phyloP scores from a whole-genome alignment of 2,329 filamentous ascomycete species.

The Ophiocordyceps unilateralis region DNA sequence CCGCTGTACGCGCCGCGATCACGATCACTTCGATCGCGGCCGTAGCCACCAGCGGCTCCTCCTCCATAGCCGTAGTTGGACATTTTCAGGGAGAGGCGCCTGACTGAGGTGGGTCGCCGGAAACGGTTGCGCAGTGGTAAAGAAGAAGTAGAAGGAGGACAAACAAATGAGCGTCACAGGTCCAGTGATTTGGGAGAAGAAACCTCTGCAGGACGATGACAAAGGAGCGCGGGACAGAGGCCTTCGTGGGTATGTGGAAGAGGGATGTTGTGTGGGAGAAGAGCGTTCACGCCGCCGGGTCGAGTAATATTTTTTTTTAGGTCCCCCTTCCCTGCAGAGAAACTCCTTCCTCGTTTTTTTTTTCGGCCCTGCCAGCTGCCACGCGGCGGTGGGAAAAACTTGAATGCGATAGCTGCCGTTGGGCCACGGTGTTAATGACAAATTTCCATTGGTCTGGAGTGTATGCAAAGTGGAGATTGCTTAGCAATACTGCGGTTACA shows the following conservation, averaged over 20 bases:
- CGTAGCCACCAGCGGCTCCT: conserved; percentile 17
- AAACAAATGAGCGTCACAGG: not conserved
- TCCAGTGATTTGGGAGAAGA: not conserved
- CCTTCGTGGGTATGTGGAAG: conserved; percentile 4
- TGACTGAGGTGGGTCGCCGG: not conserved
- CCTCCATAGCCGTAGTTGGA: conserved; percentile 25
- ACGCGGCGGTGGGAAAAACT: too few species aligned
- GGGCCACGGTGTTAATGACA: too few species aligned
- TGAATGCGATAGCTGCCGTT: too few species aligned
- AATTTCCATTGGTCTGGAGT: too few species aligned
- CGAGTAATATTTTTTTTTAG: conserved; percentile 8
- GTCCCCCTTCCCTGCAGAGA: conserved; percentile 1
- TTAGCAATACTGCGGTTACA: too few species aligned
- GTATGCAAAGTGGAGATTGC: too few species aligned
- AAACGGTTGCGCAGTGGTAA: conserved; percentile 1
- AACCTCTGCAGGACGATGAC: conserved; percentile 8
- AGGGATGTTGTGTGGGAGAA: conserved; percentile 10
- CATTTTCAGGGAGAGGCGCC: conserved; percentile 16
- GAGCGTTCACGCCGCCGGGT: conserved; percentile 5
- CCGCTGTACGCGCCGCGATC: conserved; percentile 15
- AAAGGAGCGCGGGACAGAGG: conserved; percentile 12
- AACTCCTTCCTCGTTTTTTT: conserved; percentile 6
- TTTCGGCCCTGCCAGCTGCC: conserved; percentile 1
- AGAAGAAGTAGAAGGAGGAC: not conserved
- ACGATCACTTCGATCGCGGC: conserved; percentile 28